Percentiles rank a stretch among this genome's conserved stretches.
These are phyloP conservation scores for Paecilomyces fulvus DNA, from an alignment of 2,329 filamentous ascomycete genomes.

Conservation along the genomic window DNA sequence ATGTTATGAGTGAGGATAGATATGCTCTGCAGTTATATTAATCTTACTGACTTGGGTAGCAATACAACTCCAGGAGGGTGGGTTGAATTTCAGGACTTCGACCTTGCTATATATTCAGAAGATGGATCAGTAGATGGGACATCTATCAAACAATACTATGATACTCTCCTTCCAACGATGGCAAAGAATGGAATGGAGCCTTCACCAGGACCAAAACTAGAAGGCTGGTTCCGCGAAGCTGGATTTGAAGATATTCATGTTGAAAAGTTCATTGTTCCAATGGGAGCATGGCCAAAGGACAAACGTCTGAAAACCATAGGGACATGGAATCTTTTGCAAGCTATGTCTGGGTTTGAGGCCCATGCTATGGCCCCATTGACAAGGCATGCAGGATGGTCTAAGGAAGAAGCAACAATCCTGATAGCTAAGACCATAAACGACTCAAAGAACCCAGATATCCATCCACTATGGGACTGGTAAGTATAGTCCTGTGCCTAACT, in stretches of 20 bases:
- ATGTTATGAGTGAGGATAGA: slow-evolving; percentile 29
- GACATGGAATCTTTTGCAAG: neutral
- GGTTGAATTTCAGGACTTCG: slow-evolving; percentile 31
- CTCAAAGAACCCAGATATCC: neutral
- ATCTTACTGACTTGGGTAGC: neutral
- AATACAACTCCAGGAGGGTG: slow-evolving; percentile 29
- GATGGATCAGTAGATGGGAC: slow-evolving; percentile 7
- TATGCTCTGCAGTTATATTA: neutral
- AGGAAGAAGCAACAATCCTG: neutral
- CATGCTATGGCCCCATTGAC: neutral
- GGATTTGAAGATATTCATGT: slow-evolving; percentile 13
- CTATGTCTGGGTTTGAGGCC: neutral
- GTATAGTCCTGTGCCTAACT: neutral
- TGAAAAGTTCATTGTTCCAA: slow-evolving; percentile 11
- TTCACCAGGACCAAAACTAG: slow-evolving; percentile 4
- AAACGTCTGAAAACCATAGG: neutral
- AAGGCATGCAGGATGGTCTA: neutral
- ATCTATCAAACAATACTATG: neutral
- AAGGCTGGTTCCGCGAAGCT: slow-evolving; percentile 10
- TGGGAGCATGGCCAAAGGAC: slow-evolving; percentile 13
- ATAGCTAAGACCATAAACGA: neutral
- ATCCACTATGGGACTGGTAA: neutral
- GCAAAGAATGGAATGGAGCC: neutral
- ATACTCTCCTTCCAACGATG: neutral
- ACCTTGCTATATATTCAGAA: slow-evolving; percentile 15